phyloP scores from a whole-genome alignment of 2,329 filamentous ascomycete species.

The Dothidotthia symphoricarpi region DNA sequence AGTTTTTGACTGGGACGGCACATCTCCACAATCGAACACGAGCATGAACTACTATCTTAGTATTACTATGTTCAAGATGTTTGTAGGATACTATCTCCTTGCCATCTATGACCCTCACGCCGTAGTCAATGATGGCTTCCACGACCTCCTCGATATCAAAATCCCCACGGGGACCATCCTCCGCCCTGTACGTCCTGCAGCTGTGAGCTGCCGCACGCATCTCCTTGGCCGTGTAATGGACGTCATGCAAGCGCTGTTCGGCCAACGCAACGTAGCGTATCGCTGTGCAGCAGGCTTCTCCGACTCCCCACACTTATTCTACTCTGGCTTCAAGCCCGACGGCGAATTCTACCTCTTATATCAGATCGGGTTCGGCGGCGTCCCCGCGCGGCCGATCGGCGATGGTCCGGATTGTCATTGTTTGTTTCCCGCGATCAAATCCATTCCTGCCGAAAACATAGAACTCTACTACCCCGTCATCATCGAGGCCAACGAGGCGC shows the following conservation, averaged over 20 bases:
- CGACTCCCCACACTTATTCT: slow-evolving; percentile 53
- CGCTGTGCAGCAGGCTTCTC: slow-evolving; percentile 53
- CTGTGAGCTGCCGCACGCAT: slow-evolving; percentile 51
- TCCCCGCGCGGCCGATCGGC: slow-evolving; percentile 49
- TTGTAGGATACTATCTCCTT: slow-evolving; percentile 51
- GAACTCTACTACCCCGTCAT: slow-evolving; percentile 51
- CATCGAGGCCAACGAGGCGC: slow-evolving; percentile 50
- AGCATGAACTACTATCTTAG: slow-evolving; percentile 53
- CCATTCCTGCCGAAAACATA: slow-evolving; percentile 51
- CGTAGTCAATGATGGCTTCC: slow-evolving; percentile 54
- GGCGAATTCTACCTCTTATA: slow-evolving; percentile 53
- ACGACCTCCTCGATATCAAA: slow-evolving; percentile 50
- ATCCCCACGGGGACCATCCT: slow-evolving; percentile 50
- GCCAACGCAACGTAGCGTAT: slow-evolving; percentile 48
- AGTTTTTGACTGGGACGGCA: slow-evolving; percentile 52
- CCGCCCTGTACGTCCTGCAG: slow-evolving; percentile 49
- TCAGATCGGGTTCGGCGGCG: slow-evolving; percentile 53
- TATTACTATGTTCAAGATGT: slow-evolving; percentile 54
- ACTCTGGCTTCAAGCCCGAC: slow-evolving; percentile 50
- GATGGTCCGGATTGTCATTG: slow-evolving; percentile 54
- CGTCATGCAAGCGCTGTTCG: slow-evolving; percentile 52
- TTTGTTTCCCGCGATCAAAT: slow-evolving; percentile 53
- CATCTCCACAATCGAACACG: slow-evolving; percentile 48
- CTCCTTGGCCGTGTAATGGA: slow-evolving; percentile 51
- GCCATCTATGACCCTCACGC: slow-evolving; percentile 50